These are phyloP conservation scores for Rachicladosporium sp. DNA, from an alignment of 2,329 filamentous ascomycete genomes.

Conservation along the genomic window DNA sequence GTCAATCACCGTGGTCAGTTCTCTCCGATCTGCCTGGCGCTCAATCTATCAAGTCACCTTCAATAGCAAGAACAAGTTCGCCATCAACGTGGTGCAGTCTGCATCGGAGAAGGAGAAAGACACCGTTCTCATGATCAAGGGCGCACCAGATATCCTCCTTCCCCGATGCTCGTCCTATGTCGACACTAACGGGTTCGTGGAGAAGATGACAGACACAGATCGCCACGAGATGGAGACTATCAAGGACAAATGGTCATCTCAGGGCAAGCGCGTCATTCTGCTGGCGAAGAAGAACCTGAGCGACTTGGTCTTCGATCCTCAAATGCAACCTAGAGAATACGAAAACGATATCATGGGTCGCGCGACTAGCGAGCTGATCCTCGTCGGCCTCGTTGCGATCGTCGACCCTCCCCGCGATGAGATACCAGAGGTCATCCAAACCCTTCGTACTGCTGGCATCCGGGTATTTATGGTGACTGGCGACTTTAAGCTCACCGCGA, in stretches of 20 bases:
- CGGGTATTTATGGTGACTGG: slow-evolving; percentile 75
- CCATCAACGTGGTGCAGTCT: slow-evolving; percentile 27
- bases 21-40: slow-evolving; percentile 7
- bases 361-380: slow-evolving; percentile 35
- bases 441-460: slow-evolving; percentile 56
- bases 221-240: slow-evolving; percentile 42
- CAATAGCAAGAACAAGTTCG: slow-evolving; percentile 41
- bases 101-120: slow-evolving; percentile 7
- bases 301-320: slow-evolving; percentile 44
- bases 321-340: slow-evolving; percentile 41
- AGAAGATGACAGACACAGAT: slow-evolving; percentile 40
- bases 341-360: slow-evolving; percentile 45
- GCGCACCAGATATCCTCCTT: slow-evolving; percentile 17
- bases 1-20: slow-evolving; percentile 2
- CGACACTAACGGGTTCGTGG: slow-evolving; percentile 41
- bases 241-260: slow-evolving; percentile 56
- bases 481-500: slow-evolving; percentile 63
- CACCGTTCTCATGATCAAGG: slow-evolving; percentile 15
- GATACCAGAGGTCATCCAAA: slow-evolving; percentile 47
- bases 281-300: slow-evolving; percentile 42
- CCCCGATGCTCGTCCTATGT: slow-evolving; percentile 36
- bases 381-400: slow-evolving; percentile 47
- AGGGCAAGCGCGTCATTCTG: slow-evolving; percentile 58
- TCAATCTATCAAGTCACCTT: slow-evolving; percentile 34
- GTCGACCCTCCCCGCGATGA: slow-evolving; percentile 49